phyloP scores from a whole-genome alignment of 306 rosid species.

The Castanospermum australe region DNA sequence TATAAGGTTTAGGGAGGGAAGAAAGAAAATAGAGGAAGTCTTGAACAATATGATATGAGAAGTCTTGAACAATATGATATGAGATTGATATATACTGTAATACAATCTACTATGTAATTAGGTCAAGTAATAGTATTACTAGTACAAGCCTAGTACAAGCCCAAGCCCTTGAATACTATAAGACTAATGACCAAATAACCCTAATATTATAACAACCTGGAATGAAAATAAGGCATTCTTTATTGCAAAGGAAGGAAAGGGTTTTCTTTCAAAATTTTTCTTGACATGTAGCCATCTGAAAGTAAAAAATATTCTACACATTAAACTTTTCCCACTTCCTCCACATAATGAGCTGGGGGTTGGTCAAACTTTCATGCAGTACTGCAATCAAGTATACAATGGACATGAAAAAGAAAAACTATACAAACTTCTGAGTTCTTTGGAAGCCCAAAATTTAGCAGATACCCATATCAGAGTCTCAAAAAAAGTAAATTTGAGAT shows the following conservation, averaged over 20 bases:
- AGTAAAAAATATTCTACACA: conserved; percentile 8
- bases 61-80: too few relatives aligned
- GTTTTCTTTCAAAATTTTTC: not conserved
- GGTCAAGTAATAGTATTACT: too few relatives aligned
- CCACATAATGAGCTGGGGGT: conserved; percentile 13
- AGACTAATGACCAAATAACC: too few relatives aligned
- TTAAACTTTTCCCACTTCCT: not conserved
- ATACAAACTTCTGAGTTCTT: not conserved
- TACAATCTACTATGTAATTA: too few relatives aligned
- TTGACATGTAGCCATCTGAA: not conserved
- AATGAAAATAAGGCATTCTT: conserved; percentile 20
- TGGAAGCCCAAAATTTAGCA: not conserved
- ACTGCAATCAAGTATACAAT: not conserved
- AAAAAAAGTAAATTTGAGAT: not conserved
- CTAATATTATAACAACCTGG: too few relatives aligned
- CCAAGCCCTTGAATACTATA: too few relatives aligned
- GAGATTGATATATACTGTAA: too few relatives aligned
- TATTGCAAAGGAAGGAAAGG: conserved; percentile 7
- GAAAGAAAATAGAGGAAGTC: too few relatives aligned
- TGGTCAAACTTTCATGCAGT: not conserved
- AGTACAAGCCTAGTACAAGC: too few relatives aligned
- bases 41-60: too few relatives aligned
- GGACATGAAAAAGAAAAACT: not conserved
- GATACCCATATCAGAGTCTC: not conserved
- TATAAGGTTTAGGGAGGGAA: too few relatives aligned